phyloP scores from a whole-genome alignment of 2,329 filamentous ascomycete species.

The Penicillium sp. region DNA sequence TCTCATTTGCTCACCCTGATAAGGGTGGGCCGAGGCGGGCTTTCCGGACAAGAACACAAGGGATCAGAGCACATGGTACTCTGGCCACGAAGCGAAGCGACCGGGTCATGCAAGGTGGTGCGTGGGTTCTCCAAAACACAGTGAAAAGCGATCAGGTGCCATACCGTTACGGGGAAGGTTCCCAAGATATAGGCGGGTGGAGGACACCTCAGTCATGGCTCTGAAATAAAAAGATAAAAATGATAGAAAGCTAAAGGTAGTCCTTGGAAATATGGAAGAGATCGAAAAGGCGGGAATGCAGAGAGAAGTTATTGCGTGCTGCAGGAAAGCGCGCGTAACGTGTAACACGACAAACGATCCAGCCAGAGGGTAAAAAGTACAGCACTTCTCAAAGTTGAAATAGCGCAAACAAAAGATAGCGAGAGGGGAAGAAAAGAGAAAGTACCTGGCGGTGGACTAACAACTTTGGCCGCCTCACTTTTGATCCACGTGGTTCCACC shows the following conservation, averaged over 20 bases:
- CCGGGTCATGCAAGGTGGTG: conserved; percentile 8
- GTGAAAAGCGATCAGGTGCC: conserved; percentile 38
- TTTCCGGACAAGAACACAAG: neutral
- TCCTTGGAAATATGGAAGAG: conserved; percentile 5
- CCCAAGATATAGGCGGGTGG: conserved; percentile 93
- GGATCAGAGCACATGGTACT: neutral
- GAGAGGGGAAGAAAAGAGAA: conserved; percentile 13
- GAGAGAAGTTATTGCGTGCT: conserved; percentile 2
- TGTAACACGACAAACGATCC: conserved; percentile 1
- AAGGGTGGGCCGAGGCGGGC: neutral
- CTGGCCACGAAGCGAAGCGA: conserved; percentile 10
- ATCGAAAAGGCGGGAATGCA: neutral
- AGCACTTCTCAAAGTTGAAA: neutral
- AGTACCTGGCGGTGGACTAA: conserved; percentile 23
- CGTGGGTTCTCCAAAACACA: conserved; percentile 7
- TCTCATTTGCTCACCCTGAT: neutral
- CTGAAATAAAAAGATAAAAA: conserved; percentile 12
- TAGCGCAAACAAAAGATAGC: neutral
- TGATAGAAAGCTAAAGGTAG: conserved; percentile 1
- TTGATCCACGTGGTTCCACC: conserved; percentile 23
- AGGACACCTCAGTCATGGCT: conserved; percentile 80
- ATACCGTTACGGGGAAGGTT: conserved; percentile 95
- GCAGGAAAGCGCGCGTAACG: conserved; percentile 11
- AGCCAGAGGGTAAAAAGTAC: neutral
- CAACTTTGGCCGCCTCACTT: conserved; percentile 26